Conservation (phyloP, 179 eudicot genomes). For the Actinidia chinensis region DNA sequence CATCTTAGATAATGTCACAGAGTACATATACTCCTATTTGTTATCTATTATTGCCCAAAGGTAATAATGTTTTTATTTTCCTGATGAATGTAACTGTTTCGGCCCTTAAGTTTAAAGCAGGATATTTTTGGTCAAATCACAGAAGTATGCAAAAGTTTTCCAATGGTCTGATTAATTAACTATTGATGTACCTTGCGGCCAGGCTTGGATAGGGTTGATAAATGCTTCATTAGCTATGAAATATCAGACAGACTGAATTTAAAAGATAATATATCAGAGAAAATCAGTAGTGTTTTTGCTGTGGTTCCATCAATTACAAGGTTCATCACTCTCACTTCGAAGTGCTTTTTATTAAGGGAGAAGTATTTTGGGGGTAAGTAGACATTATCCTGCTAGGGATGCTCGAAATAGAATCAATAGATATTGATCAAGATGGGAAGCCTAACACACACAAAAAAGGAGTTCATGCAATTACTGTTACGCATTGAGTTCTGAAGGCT, state of each 20-base stretch:
- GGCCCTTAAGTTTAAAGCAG: too few relatives aligned
- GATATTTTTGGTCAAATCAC: too few relatives aligned
- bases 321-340: not conserved
- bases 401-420: not conserved
- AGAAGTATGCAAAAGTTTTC: too few relatives aligned
- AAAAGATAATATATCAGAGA: too few relatives aligned
- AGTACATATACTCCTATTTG: not conserved
- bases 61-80: not conserved
- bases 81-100: too few relatives aligned
- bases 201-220: not conserved
- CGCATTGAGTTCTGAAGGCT: too few relatives aligned
- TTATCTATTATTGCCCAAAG: not conserved
- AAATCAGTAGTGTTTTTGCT: not conserved
- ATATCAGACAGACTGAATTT: not conserved
- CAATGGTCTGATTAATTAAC: not conserved
- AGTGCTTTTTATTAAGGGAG: too few relatives aligned
- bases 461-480: too few relatives aligned
- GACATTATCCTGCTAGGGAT: not conserved
- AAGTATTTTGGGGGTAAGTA: not conserved
- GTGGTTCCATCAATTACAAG: not conserved
- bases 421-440: not conserved
- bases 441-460: too few relatives aligned
- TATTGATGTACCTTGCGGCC: not conserved
- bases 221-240: not conserved
- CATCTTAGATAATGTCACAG: too few relatives aligned